Conservation (phyloP, 345 rosid species). For the Luvunga scandens region DNA sequence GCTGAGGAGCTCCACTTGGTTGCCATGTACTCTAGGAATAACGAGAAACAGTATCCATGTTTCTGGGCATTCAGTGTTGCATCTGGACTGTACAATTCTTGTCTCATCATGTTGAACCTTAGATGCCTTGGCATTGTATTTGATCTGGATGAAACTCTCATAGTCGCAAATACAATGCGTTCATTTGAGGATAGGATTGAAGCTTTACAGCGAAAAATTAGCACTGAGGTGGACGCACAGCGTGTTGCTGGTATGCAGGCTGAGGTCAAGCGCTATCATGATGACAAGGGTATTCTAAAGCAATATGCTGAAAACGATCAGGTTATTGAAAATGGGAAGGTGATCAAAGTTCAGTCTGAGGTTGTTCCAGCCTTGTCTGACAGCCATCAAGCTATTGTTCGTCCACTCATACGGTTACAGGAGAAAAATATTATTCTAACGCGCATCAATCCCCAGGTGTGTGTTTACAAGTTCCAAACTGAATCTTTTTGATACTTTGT, state of each 20-base stretch:
- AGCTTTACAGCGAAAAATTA: constrained; percentile 70
- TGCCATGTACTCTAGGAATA: constrained; percentile 70
- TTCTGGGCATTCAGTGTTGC: constrained; percentile 87
- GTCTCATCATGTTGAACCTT: constrained; percentile 86
- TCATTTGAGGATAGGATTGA: constrained; percentile 94
- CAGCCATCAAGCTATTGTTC: constrained; percentile 68
- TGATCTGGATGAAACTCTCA: constrained; percentile 96
- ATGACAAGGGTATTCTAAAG: constrained; percentile 83
- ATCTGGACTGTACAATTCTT: constrained; percentile 70
- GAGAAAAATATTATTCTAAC: constrained; percentile 92
- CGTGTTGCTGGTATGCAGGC: constrained; percentile 70
- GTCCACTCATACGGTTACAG: constrained; percentile 82
- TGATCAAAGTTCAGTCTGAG: constrained; percentile 72
- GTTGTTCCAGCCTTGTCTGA: constrained; percentile 79
- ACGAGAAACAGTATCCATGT: constrained; percentile 55
- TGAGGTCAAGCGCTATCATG: constrained; percentile 89
- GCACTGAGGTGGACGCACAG: constrained; percentile 67
- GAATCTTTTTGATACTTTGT: neutral
- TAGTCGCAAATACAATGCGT: constrained; percentile 96
- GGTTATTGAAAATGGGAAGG: constrained; percentile 90
- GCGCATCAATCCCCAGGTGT: constrained; percentile 94
- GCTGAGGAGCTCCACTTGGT: constrained; percentile 91
- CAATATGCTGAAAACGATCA: constrained; percentile 92
- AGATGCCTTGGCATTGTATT: constrained; percentile 97
- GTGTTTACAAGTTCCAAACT: constrained; percentile 17